Evolutionary conservation across 768 basidiomycete species (phyloP).

Genomic region (Saitozyma podzolica): DNA sequence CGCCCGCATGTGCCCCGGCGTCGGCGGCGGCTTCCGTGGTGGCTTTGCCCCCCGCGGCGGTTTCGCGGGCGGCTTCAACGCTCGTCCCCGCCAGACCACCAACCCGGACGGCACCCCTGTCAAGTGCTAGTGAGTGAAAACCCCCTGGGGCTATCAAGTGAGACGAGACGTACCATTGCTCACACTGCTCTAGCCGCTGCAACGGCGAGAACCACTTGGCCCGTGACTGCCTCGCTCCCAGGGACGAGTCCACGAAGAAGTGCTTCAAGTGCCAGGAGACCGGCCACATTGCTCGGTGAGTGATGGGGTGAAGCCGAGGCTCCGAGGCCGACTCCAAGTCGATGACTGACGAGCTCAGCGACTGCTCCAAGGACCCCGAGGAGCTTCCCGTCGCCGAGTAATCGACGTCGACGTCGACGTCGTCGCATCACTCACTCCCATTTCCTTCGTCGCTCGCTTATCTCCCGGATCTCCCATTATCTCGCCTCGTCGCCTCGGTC

Average conservation of each 20-base stretch:
- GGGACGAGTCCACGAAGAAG: conserved; percentile 44
- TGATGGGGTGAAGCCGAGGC: too few species aligned
- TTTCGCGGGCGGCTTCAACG: conserved; percentile 22
- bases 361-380: conserved; percentile 8
- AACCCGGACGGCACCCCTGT: conserved; percentile 48
- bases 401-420: too few species aligned
- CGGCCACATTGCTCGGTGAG: conserved; percentile 42
- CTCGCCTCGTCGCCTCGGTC: too few species aligned
- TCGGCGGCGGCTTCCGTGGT: conserved; percentile 15
- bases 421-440: too few species aligned
- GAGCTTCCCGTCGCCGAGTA: conserved; percentile 10
- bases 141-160: not conserved
- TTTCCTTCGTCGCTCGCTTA: too few species aligned
- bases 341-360: too few species aligned
- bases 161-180: not conserved
- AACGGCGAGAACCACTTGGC: conserved; percentile 50
- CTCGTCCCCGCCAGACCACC: conserved; percentile 24
- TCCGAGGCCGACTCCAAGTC: too few species aligned
- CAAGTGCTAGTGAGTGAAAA: conserved; percentile 45
- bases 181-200: conserved; percentile 37
- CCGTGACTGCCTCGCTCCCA: conserved; percentile 45
- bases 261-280: conserved; percentile 49
- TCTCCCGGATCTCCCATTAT: too few species aligned
- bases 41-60: conserved; percentile 21
- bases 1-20: conserved; percentile 27